phyloP scores from a whole-genome alignment of 2,329 filamentous ascomycete genomes.

The Trichoderma simmonsii region DNA sequence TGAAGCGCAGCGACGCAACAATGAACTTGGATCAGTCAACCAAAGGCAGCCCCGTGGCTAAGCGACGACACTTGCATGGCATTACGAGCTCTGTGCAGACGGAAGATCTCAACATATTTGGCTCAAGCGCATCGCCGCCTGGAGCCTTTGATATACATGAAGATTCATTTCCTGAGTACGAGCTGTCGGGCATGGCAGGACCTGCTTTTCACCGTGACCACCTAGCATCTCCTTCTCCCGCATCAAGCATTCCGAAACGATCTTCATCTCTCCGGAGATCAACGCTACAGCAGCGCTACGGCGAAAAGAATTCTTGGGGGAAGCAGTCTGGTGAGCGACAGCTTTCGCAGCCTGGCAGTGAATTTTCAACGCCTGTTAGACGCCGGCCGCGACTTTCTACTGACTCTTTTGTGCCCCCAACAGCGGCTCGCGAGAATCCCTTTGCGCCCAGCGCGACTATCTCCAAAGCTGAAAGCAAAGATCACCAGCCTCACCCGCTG shows the following conservation, averaged over 20 bases:
- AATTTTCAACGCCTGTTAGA: constrained; percentile 56
- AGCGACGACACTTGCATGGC: constrained; percentile 83
- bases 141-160: constrained; percentile 52
- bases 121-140: constrained; percentile 46
- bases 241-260: constrained; percentile 59
- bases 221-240: constrained; percentile 44
- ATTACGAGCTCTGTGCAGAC: constrained; percentile 58
- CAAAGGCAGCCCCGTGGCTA: constrained; percentile 82
- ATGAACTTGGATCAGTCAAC: constrained; percentile 81
- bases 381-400: constrained; percentile 72
- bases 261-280: constrained; percentile 79
- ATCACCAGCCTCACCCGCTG: constrained; percentile 70
- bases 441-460: constrained; percentile 58
- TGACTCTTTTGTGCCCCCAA: constrained; percentile 70
- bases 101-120: constrained; percentile 72
- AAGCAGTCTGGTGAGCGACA: constrained; percentile 57
- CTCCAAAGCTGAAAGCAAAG: constrained; percentile 45
- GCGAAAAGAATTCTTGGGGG: constrained; percentile 63
- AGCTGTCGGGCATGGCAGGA: constrained; percentile 42
- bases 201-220: constrained; percentile 39
- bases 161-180: constrained; percentile 50
- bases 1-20: constrained; percentile 87
- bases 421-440: constrained; percentile 58
- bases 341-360: constrained; percentile 48
- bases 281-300: constrained; percentile 79